Conservation (phyloP, 352 stramenopile genomes). For the Globisporangium paroecandrum region DNA sequence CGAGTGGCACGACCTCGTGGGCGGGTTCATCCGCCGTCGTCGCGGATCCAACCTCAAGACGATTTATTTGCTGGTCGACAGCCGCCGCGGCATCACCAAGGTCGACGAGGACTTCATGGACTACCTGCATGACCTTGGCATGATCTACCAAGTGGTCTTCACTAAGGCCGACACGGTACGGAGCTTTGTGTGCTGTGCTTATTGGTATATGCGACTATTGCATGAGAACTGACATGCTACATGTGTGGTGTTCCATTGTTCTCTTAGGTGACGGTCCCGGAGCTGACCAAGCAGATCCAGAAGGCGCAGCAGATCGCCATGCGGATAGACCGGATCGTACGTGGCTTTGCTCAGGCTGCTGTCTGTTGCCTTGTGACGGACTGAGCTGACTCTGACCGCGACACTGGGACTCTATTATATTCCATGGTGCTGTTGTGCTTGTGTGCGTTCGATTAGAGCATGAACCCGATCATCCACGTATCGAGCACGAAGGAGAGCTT, state of each 20-base stretch:
- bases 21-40: conserved; percentile 68
- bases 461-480: conserved; percentile 81
- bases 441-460: conserved; percentile 35
- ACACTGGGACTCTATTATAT: background rate
- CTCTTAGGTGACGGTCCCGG: conserved; percentile 27
- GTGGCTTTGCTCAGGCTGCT: background rate
- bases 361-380: background rate
- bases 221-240: background rate
- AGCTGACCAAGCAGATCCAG: conserved; percentile 48
- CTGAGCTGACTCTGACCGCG: background rate
- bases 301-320: conserved; percentile 47
- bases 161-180: conserved; percentile 83
- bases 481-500: conserved; percentile 76
- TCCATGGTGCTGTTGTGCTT: background rate
- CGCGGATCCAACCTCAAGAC: conserved; percentile 72
- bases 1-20: conserved; percentile 75
- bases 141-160: conserved; percentile 88
- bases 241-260: background rate
- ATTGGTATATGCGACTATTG: background rate
- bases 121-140: conserved; percentile 74
- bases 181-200: too few species aligned
- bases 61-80: conserved; percentile 77
- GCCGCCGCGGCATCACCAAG: conserved; percentile 63
- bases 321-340: conserved; percentile 51
- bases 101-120: conserved; percentile 89